phyloP scores from a whole-genome alignment of 106 monocot species.

The Acanthochlamys bracteata region DNA sequence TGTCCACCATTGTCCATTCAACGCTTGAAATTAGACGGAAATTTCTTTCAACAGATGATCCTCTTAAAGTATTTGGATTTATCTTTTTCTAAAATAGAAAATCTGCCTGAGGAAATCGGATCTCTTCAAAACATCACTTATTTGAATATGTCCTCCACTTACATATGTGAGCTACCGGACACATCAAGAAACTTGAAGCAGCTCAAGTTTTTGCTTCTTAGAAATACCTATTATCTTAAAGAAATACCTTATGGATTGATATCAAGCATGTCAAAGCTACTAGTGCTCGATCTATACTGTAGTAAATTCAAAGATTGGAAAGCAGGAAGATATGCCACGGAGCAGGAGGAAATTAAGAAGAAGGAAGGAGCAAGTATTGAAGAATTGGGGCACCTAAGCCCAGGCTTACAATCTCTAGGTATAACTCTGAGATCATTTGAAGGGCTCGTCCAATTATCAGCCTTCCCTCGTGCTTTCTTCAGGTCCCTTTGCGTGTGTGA shows the following conservation, averaged over 20 bases:
- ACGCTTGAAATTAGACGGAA: too few species aligned
- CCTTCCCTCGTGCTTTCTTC: not conserved
- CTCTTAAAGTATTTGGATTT: slow-evolving; percentile 18
- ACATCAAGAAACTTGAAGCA: not conserved
- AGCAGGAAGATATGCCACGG: too few species aligned
- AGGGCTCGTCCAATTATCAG: not conserved
- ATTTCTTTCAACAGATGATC: slow-evolving; percentile 1
- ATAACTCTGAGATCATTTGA: not conserved
- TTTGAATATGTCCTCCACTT: slow-evolving; percentile 14
- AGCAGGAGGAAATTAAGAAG: too few species aligned
- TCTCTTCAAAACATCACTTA: not conserved
- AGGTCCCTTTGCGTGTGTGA: not conserved
- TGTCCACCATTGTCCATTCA: too few species aligned
- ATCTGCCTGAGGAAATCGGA: slow-evolving; percentile 15
- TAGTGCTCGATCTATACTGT: not conserved
- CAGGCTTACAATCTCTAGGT: not conserved
- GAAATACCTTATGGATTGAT: too few species aligned
- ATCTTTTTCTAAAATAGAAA: slow-evolving; percentile 9
- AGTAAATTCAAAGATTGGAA: too few species aligned
- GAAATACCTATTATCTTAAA: not conserved
- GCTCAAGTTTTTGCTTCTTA: slow-evolving; percentile 7
- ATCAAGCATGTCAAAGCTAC: slow-evolving; percentile 4
- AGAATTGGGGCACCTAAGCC: not conserved
- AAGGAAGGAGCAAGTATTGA: not conserved
- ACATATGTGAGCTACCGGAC: slow-evolving; percentile 4